These are phyloP conservation scores for Ceriops zippeliana DNA, from an alignment of 345 rosid genomes.

Conservation along the genomic window DNA sequence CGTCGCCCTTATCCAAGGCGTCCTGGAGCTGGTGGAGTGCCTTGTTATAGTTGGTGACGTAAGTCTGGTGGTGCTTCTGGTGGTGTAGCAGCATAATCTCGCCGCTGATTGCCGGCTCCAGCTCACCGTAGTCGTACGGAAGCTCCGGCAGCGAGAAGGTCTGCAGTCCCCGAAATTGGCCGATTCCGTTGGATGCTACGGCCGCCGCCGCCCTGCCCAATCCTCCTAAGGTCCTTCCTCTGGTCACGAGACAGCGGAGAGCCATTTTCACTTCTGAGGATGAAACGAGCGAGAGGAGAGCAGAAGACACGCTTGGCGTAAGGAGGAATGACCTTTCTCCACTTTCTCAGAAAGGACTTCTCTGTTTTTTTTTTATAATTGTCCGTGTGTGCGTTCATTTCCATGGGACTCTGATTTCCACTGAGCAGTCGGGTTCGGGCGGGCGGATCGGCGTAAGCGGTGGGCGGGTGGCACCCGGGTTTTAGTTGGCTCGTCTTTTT, in stretches of 20 bases:
- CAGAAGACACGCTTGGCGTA: neutral
- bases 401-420: too few relatives aligned
- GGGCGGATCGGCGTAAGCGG: too few relatives aligned
- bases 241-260: constrained; percentile 43
- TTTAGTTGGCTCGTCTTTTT: too few relatives aligned
- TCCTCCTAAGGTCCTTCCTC: constrained; percentile 33
- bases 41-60: constrained; percentile 83
- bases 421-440: too few relatives aligned
- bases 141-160: constrained; percentile 89
- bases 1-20: constrained; percentile 61
- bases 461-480: too few relatives aligned
- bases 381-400: too few relatives aligned
- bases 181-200: constrained; percentile 20
- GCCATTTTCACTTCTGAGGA: constrained; percentile 42
- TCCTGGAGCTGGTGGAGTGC: constrained; percentile 74
- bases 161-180: constrained; percentile 37
- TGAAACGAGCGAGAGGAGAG: neutral
- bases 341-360: too few relatives aligned
- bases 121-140: constrained; percentile 73
- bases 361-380: too few relatives aligned
- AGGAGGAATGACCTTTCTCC: neutral
- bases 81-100: constrained; percentile 97
- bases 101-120: constrained; percentile 90
- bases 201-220: constrained; percentile 14
- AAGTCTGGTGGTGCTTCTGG: constrained; percentile 96